Conservation (phyloP, 495 filamentous ascomycete genomes). For the Aspergillus egyptiacus region DNA sequence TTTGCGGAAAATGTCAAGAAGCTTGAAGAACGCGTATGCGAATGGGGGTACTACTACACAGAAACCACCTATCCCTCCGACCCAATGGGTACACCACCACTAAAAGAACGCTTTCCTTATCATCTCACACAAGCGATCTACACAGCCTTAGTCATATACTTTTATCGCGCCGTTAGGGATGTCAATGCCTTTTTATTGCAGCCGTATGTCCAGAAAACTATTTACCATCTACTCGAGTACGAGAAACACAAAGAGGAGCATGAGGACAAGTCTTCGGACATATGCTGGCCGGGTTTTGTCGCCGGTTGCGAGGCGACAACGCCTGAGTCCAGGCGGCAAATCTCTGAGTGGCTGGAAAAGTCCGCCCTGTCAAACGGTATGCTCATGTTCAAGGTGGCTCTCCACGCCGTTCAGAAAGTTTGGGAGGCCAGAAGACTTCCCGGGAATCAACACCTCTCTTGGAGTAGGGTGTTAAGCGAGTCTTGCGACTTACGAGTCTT, state of each 20-base stretch:
- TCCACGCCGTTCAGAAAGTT: conserved; percentile 11
- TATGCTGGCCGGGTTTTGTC: conserved; percentile 16
- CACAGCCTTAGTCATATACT: conserved; percentile 16
- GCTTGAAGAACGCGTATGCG: conserved; percentile 4
- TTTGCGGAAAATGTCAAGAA: conserved; percentile 1
- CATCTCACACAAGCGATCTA: conserved; percentile 14
- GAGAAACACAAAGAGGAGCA: conserved; percentile 12
- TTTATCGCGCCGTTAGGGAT: conserved; percentile 13
- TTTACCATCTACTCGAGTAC: conserved; percentile 13
- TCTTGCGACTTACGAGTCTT: conserved; percentile 15
- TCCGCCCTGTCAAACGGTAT: conserved; percentile 9
- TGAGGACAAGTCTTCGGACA: conserved; percentile 12
- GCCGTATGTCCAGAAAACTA: conserved; percentile 12
- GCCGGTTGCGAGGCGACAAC: conserved; percentile 14
- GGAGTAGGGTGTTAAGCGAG: conserved; percentile 8
- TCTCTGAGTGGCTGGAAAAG: conserved; percentile 8
- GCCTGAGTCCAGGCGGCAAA: conserved; percentile 8
- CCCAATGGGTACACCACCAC: background rate
- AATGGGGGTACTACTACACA: conserved; percentile 3
- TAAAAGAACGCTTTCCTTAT: conserved; percentile 11
- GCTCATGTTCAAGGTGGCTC: conserved; percentile 16
- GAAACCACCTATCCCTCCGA: background rate
- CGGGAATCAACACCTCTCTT: conserved; percentile 11
- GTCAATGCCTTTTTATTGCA: conserved; percentile 10
- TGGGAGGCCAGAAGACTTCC: conserved; percentile 9